Evolutionary conservation across 2,329 filamentous ascomycete species (phyloP).

Genomic region (Elsinoe necatrix): DNA sequence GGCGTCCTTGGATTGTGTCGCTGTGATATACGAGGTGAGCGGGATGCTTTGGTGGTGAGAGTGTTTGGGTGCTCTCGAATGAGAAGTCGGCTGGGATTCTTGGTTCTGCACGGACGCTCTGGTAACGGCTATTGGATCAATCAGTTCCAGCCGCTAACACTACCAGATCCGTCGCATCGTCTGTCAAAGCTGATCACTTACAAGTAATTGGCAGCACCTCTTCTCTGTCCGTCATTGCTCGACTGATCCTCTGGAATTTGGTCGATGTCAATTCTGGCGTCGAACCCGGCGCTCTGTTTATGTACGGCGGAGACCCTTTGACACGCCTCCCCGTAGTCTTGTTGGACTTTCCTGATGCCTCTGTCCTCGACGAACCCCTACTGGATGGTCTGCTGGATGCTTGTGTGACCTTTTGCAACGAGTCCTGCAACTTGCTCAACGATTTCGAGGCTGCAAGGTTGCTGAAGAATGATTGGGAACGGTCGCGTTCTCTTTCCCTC

Average conservation of each 20-base stretch:
- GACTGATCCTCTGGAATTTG: constrained; percentile 7
- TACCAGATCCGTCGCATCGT: constrained; percentile 10
- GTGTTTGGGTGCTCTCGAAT: constrained; percentile 12
- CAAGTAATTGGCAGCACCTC: background rate
- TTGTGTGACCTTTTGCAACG: constrained; percentile 2
- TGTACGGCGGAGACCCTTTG: constrained; percentile 18
- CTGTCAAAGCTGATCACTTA: background rate
- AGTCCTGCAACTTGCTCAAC: constrained; percentile 17
- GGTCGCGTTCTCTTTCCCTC: constrained; percentile 13
- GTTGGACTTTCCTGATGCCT: constrained; percentile 21
- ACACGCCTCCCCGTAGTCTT: constrained; percentile 24
- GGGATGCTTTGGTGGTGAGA: constrained; percentile 5
- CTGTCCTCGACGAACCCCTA: constrained; percentile 8
- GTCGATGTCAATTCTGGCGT: constrained; percentile 35
- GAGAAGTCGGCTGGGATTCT: background rate
- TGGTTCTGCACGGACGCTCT: constrained; percentile 8
- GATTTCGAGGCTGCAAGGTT: constrained; percentile 19
- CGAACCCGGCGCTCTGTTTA: constrained; percentile 37
- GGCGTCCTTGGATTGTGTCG: constrained; percentile 4
- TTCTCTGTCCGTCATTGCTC: constrained; percentile 7
- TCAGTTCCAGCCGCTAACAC: constrained; percentile 11
- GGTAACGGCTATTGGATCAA: constrained; percentile 11
- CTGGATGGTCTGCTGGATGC: constrained; percentile 14
- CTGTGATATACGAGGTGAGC: constrained; percentile 4
- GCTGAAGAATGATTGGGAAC: constrained; percentile 17